Base-by-base conservation (phyloP, 345 rosid species). In the Eucalyptus erythrocorys region DNA sequence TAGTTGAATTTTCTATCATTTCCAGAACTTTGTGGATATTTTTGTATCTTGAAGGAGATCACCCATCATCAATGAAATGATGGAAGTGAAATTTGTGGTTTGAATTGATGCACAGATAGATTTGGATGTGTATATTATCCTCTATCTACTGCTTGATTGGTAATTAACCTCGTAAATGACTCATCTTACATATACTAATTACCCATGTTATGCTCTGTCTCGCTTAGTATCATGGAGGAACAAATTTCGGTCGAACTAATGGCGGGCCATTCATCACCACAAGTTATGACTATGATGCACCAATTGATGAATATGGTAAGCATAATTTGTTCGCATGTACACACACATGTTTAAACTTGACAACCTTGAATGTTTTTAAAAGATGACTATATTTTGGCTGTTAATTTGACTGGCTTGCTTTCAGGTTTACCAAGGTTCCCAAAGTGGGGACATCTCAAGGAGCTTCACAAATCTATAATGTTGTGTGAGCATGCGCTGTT, bases 241-340 rank as follows among this genome's bases (percentile, higher is more conserved):
- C 99, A 27, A 97, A 97, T 89, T 97, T 97, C 89, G 99, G 97
- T 81, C 98, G 99, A 85, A 97, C 99, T 85, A 86, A 98, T 85
- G 99, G 99, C 79, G 99, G 99, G 88, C 99, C 98, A 40, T 97
- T 97, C 88, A 96, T 97, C 87, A 96, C 99, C 45, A 96, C 99
- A 81, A 96, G 99, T 92, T 97, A 97, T 92, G 99, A 97, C 91
- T 96, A 97, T 59, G 99, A 97, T 88, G 99, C 99, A 88, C 99
- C 99, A 2, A 95, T 97, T 76, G 99, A 97, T 93, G 99, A 97
- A 91, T 97, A 97, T 89, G 99, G 99, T 97, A 86, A 92, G 93
- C 86, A 64, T 48, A 82, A 71, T 86, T 42, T 32, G 30, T 30
- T 37, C 16, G 32, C 87, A 50, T 53, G 71, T 49, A 24, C 42